Percentiles rank a stretch among this genome's conserved stretches.
Conservation (phyloP, 192 early-diverging fungal species). For the Umbelopsis vinacea region DNA sequence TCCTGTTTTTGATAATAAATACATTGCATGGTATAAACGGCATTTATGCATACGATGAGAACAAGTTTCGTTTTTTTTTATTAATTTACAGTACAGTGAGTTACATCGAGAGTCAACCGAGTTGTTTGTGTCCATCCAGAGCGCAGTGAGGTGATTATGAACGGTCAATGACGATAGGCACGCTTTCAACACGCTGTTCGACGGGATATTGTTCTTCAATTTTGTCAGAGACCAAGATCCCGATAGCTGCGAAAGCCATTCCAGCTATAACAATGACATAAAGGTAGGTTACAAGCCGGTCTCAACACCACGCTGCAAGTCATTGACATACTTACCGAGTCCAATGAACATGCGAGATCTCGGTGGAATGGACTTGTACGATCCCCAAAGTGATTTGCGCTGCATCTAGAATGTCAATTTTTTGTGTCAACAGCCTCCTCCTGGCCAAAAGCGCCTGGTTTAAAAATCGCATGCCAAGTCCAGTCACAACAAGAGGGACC, state of each 20-base stretch:
- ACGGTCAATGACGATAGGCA: slow-evolving; percentile 2
- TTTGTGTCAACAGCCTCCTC: too few relatives aligned
- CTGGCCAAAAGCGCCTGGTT: too few relatives aligned
- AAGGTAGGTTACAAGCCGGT: not conserved
- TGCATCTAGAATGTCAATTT: slow-evolving; percentile 29
- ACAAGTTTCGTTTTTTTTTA: not conserved
- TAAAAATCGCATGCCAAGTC: too few relatives aligned
- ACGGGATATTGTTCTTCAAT: slow-evolving; percentile 37
- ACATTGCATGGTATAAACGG: not conserved
- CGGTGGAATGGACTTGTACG: slow-evolving; percentile 41
- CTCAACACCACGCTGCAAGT: not conserved
- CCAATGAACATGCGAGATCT: slow-evolving; percentile 37
- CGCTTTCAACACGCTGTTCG: not conserved
- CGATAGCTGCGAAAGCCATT: slow-evolving; percentile 44
- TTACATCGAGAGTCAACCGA: not conserved
- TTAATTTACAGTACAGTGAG: too few relatives aligned
- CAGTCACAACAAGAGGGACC: too few relatives aligned
- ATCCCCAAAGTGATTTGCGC: slow-evolving; percentile 45
- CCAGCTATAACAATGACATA: slow-evolving; percentile 28
- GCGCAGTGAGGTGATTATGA: not conserved
- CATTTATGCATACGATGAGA: not conserved
- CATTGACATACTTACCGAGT: slow-evolving; percentile 24
- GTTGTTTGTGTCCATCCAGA: not conserved
- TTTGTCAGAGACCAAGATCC: slow-evolving; percentile 41
- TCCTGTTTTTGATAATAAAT: not conserved